Base-by-base conservation (phyloP, 2,329 filamentous ascomycete genomes). In the Lachnellula cervina region DNA sequence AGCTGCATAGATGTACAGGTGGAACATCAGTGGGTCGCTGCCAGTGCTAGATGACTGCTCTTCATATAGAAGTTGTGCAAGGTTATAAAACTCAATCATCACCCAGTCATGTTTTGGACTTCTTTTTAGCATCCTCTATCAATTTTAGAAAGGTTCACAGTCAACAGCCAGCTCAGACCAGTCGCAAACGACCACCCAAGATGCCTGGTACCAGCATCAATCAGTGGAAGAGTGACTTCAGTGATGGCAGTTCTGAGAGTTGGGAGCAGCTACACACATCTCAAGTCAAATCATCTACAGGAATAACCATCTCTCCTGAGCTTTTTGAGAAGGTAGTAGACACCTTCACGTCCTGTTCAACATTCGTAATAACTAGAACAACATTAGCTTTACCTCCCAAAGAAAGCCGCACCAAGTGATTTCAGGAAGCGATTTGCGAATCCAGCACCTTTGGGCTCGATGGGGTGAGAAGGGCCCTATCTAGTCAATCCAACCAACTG, bases 221-320 rank as follows among this genome's bases (percentile, higher is more conserved):
- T 1, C 38, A 55, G 23, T 40, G 53, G n/a, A 51, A 50, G 43
- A 42, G 14, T 28, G 47, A n/a, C 6, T 14, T 14, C 8, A 14
- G 28, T 16, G 53, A 42, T 7, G 14, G 13, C 8, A 6, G 28
- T 47, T 47, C 49, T 34, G 47, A 47, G 16, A 14, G 1, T 16
- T 48, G 19, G 45, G 45, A 35, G 45, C 47, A 43, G 21, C 49
- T 42, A 6, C 23, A 51, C 35, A 28, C 62, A 3, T 51, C 49
- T 9, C 56, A 57, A 9, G 43, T 59, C 32, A 60, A 63, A 25
- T 58, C 61, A 0, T 34, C 56, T 19, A 57, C 57, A 4, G 59
- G 45, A 32, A 59, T 63, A 55, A 63, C 62, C 2, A 61, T 64
- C 19, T 62, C 62, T 21, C 62, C 62, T 2, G 62, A 64, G 32